A percentile compares a stretch with the other conserved stretches of the same genome.
These are phyloP conservation scores for Dothideomycetidae sp. DNA, from an alignment of 2,329 filamentous ascomycete species.

Conservation along the genomic window DNA sequence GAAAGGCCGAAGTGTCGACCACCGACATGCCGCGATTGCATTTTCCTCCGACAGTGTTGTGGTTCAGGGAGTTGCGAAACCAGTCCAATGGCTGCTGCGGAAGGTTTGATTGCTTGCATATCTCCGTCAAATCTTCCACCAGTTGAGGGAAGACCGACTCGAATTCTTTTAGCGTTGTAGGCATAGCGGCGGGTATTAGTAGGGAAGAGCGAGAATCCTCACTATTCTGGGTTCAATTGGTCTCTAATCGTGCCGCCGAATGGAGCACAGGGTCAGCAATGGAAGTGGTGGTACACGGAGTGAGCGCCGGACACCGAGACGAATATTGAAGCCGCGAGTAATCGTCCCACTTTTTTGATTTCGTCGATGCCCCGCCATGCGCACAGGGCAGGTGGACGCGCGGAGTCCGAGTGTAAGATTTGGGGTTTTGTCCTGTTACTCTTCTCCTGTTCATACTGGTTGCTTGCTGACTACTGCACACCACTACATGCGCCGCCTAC, in stretches of 20 bases:
- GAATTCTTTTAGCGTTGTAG: conserved; percentile 70
- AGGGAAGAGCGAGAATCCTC: not conserved
- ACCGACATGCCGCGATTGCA: conserved; percentile 98
- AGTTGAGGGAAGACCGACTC: conserved; percentile 81
- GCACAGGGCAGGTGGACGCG: too few species aligned
- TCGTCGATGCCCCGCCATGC: too few species aligned
- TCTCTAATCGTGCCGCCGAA: too few species aligned
- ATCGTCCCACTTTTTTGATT: conserved; percentile 12
- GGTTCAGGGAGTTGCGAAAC: conserved; percentile 73
- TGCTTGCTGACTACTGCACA: too few species aligned
- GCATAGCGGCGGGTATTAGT: conserved; percentile 34
- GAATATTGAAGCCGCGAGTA: conserved; percentile 5
- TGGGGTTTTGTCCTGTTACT: too few species aligned
- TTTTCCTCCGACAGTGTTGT: conserved; percentile 87
- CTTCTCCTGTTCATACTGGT: too few species aligned
- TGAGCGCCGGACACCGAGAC: not conserved
- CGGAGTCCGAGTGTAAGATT: too few species aligned
- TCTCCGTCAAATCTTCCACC: conserved; percentile 63
- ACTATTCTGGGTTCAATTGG: not conserved
- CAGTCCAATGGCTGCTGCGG: conserved; percentile 69
- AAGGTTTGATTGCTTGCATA: conserved; percentile 69
- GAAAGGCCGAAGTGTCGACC: conserved; percentile 72
- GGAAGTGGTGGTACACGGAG: conserved; percentile 1
- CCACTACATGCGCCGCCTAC: too few species aligned
- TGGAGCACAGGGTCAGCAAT: too few species aligned